phyloP scores from a whole-genome alignment of 2,329 filamentous ascomycete species.

The Xylariaceae sp. region DNA sequence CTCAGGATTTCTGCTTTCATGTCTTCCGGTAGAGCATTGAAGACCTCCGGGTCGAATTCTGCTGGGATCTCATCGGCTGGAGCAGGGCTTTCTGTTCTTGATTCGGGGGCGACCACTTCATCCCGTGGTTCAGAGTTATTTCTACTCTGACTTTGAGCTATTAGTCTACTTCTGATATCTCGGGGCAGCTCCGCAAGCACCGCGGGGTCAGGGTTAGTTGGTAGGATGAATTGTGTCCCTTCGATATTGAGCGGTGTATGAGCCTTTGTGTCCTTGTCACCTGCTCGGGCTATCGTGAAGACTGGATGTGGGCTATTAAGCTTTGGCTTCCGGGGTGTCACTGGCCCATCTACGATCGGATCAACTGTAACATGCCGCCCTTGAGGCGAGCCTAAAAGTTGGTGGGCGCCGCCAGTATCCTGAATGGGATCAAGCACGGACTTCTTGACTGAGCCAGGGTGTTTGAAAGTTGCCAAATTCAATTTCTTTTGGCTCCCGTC shows the following conservation, averaged over 20 bases:
- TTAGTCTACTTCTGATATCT: constrained; percentile 73
- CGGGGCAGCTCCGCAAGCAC: constrained; percentile 77
- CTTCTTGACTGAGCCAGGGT: constrained; percentile 37
- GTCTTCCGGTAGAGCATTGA: constrained; percentile 77
- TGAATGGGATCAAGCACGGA: constrained; percentile 42
- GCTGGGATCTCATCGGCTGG: constrained; percentile 49
- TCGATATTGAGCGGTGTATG: constrained; percentile 68
- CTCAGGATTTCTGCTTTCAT: constrained; percentile 78
- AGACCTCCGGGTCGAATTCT: constrained; percentile 78
- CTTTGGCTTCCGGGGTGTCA: constrained; percentile 49
- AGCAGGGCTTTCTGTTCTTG: constrained; percentile 37
- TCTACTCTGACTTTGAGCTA: constrained; percentile 47
- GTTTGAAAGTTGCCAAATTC: constrained; percentile 57
- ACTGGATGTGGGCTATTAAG: constrained; percentile 43
- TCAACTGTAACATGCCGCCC: constrained; percentile 37
- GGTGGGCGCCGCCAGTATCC: constrained; percentile 36
- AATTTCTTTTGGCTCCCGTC: constrained; percentile 77
- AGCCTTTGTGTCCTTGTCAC: constrained; percentile 48
- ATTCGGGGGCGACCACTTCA: constrained; percentile 29
- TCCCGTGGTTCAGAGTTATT: constrained; percentile 26
- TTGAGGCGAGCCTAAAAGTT: constrained; percentile 30
- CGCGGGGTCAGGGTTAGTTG: constrained; percentile 72
- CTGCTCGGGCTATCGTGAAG: constrained; percentile 45
- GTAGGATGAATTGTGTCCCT: constrained; percentile 89
- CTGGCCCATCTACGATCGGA: constrained; percentile 50